These are phyloP conservation scores for Ophiostoma ulmi DNA, from an alignment of 2,329 filamentous ascomycete species.

Conservation along the genomic window DNA sequence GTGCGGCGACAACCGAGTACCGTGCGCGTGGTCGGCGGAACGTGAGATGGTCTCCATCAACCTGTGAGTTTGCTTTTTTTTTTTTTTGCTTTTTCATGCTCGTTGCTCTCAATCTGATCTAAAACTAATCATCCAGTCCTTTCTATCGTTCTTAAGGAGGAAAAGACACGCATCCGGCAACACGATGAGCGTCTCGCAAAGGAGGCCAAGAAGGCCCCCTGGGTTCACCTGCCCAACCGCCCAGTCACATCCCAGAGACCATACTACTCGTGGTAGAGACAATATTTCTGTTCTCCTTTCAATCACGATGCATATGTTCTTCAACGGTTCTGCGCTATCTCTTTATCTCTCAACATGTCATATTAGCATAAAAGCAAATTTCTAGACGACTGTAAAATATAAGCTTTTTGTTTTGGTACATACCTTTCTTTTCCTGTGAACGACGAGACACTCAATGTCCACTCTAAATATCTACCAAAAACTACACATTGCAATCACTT, in stretches of 20 bases:
- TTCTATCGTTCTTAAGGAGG: conserved; percentile 82
- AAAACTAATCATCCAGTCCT: conserved; percentile 49
- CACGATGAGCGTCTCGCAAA: conserved; percentile 73
- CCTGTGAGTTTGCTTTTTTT: conserved; percentile 54
- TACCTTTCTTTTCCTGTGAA: not conserved
- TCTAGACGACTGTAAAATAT: conserved; percentile 19
- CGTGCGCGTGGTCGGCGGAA: conserved; percentile 69
- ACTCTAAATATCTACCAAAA: too few species aligned
- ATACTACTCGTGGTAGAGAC: conserved; percentile 81
- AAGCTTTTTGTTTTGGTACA: not conserved
- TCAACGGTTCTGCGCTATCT: not conserved
- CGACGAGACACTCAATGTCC: too few species aligned
- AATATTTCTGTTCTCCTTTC: not conserved
- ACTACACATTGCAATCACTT: not conserved
- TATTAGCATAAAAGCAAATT: conserved; percentile 20
- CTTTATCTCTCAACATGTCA: conserved; percentile 16
- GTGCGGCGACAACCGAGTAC: conserved; percentile 55
- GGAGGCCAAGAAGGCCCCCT: conserved; percentile 68
- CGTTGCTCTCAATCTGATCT: not conserved
- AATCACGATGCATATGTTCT: not conserved
- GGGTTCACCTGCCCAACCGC: conserved; percentile 83
- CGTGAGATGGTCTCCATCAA: conserved; percentile 54
- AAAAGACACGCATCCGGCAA: conserved; percentile 79
- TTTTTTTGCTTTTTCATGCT: conserved; percentile 26
- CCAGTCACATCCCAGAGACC: conserved; percentile 78